These are phyloP conservation scores for Saccharomyces uvarum DNA, from an alignment of 1,139 yeast species.

Conservation along the genomic window DNA sequence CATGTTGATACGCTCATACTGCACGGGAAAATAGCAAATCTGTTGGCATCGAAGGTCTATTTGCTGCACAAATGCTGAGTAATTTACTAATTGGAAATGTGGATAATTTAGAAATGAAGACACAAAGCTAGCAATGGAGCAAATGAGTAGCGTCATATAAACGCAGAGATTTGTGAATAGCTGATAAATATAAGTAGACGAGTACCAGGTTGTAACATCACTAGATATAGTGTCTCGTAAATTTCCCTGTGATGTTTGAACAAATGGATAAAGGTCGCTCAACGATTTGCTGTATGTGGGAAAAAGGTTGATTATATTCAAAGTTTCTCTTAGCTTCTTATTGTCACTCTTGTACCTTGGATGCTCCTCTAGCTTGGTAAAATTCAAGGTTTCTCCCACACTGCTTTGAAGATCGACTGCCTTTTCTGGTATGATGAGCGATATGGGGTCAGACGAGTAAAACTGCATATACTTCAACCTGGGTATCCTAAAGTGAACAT, in stretches of 20 bases:
- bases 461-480: constrained; percentile 67
- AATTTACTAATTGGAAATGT: constrained; percentile 33
- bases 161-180: constrained; percentile 3
- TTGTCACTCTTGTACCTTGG: constrained; percentile 21
- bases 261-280: constrained; percentile 14
- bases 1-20: constrained; percentile 48
- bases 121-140: constrained; percentile 33
- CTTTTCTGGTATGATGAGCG: constrained; percentile 48
- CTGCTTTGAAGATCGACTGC: constrained; percentile 16
- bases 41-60: constrained; percentile 73
- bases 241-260: constrained; percentile 1
- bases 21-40: constrained; percentile 72
- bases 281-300: constrained; percentile 19
- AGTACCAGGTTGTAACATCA: neutral
- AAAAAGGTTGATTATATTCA: constrained; percentile 25
- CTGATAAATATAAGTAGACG: neutral
- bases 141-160: constrained; percentile 15
- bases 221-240: neutral
- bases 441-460: constrained; percentile 66
- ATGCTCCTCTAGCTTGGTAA: constrained; percentile 26
- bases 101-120: constrained; percentile 36
- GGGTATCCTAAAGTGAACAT: constrained; percentile 69
- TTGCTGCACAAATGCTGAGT: constrained; percentile 68
- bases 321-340: constrained; percentile 15
- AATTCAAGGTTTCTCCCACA: constrained; percentile 27